A percentile compares a stretch with the other conserved stretches of the same genome.
These are phyloP conservation scores for Cryptococcus sp. DNA, from an alignment of 1,284 basidiomycete species.

Conservation along the genomic window DNA sequence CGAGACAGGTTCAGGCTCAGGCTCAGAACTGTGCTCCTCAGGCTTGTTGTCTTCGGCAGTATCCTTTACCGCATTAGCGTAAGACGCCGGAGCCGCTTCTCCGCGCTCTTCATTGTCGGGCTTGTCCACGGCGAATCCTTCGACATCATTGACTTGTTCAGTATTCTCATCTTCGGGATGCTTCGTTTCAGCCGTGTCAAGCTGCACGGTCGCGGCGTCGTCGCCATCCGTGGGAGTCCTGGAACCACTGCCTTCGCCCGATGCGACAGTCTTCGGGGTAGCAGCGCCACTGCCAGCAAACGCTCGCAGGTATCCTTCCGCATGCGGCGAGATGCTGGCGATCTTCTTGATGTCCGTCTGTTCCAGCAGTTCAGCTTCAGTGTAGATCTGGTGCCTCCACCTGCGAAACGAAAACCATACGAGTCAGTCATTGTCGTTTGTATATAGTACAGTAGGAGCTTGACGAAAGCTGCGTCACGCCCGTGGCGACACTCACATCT, in stretches of 20 bases:
- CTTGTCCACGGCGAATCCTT: neutral
- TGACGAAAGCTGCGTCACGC: too few relatives aligned
- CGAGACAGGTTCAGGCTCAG: slow-evolving; percentile 3
- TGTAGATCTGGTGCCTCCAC: slow-evolving; percentile 52
- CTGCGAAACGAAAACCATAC: slow-evolving; percentile 9
- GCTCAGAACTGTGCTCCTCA: neutral
- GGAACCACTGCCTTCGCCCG: neutral
- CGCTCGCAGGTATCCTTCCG: slow-evolving; percentile 9
- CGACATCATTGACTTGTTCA: neutral
- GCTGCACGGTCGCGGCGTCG: slow-evolving; percentile 2
- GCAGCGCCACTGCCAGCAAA: neutral
- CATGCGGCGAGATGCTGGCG: slow-evolving; percentile 9
- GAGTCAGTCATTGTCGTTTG: too few relatives aligned
- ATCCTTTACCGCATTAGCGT: slow-evolving; percentile 1
- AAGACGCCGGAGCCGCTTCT: neutral
- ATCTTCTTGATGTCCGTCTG: slow-evolving; percentile 25
- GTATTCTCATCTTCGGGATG: neutral
- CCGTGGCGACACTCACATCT: slow-evolving; percentile 32
- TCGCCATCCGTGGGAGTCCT: too few relatives aligned
- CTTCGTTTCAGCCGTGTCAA: neutral
- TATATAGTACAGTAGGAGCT: too few relatives aligned
- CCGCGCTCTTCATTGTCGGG: neutral
- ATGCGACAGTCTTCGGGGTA: neutral
- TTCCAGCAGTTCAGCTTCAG: slow-evolving; percentile 46
- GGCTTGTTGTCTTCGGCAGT: neutral